phyloP scores from a whole-genome alignment of 2,329 filamentous ascomycete genomes.

The Ophiostoma piceae region DNA sequence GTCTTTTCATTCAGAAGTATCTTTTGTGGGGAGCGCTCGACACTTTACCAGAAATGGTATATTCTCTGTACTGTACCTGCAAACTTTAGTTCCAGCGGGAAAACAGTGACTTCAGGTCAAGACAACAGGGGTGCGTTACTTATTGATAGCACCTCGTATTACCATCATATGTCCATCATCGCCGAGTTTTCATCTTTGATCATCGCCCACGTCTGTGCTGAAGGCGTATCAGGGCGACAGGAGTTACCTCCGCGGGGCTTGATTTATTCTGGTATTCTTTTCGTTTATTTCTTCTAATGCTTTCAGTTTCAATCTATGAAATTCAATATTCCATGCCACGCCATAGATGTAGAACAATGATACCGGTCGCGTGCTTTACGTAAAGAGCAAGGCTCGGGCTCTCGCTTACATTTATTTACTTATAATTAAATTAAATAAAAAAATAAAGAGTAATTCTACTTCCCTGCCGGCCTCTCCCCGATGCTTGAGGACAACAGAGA shows the following conservation, averaged over 20 bases:
- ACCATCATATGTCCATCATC: too few species aligned
- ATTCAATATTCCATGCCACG: neutral
- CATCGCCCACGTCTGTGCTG: neutral
- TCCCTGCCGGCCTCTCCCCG: neutral
- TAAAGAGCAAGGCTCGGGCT: neutral
- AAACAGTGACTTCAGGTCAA: too few species aligned
- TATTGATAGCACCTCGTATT: too few species aligned
- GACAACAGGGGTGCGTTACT: too few species aligned
- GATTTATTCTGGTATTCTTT: neutral
- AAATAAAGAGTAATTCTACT: neutral
- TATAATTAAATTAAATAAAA: too few species aligned
- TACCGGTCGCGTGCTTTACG: slow-evolving; percentile 1
- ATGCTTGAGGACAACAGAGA: neutral
- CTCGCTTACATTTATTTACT: neutral
- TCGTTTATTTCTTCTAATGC: too few species aligned
- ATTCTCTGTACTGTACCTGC: too few species aligned
- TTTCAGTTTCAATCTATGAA: neutral
- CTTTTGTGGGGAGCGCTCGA: too few species aligned
- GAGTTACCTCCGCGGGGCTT: neutral
- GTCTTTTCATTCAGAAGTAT: too few species aligned
- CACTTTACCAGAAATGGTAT: too few species aligned
- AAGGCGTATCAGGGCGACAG: neutral
- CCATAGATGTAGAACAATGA: neutral
- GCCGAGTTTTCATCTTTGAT: too few species aligned
- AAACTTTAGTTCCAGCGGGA: too few species aligned